phyloP scores from a whole-genome alignment of 2,329 filamentous ascomycete genomes.

The Pseudohalonectria lignicola region DNA sequence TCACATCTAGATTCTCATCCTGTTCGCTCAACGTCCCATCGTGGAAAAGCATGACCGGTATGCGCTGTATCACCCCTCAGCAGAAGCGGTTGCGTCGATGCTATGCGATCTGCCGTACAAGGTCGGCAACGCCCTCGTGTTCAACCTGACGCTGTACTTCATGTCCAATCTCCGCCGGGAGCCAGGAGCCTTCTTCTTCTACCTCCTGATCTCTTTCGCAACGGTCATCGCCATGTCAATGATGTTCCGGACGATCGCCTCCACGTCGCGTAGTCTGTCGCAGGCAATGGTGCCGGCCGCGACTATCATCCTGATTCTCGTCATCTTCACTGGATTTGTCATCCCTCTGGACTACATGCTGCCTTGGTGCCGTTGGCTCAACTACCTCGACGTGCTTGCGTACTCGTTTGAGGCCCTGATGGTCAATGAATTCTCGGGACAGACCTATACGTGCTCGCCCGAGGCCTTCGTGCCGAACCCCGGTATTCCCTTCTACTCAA shows the following conservation, averaged over 20 bases:
- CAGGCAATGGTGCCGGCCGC: constrained; percentile 23
- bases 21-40: constrained; percentile 83
- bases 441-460: constrained; percentile 41
- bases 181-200: constrained; percentile 54
- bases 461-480: constrained; percentile 35
- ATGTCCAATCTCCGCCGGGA: constrained; percentile 30
- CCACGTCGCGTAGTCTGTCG: constrained; percentile 41
- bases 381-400: constrained; percentile 60
- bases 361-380: constrained; percentile 63
- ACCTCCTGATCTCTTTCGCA: constrained; percentile 47
- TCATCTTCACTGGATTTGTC: constrained; percentile 38
- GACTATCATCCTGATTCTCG: constrained; percentile 33
- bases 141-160: constrained; percentile 31
- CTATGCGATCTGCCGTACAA: constrained; percentile 46
- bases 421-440: constrained; percentile 59
- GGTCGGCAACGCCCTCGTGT: constrained; percentile 13
- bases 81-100: constrained; percentile 83
- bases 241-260: constrained; percentile 44
- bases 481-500: constrained; percentile 22
- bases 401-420: constrained; percentile 66
- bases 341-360: constrained; percentile 47
- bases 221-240: constrained; percentile 54
- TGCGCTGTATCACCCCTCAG: constrained; percentile 79
- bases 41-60: constrained; percentile 85
- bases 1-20: constrained; percentile 72